Base-by-base conservation (phyloP, 1,139 yeast genomes). In the Zhuliangozyma parablackwelliae region DNA sequence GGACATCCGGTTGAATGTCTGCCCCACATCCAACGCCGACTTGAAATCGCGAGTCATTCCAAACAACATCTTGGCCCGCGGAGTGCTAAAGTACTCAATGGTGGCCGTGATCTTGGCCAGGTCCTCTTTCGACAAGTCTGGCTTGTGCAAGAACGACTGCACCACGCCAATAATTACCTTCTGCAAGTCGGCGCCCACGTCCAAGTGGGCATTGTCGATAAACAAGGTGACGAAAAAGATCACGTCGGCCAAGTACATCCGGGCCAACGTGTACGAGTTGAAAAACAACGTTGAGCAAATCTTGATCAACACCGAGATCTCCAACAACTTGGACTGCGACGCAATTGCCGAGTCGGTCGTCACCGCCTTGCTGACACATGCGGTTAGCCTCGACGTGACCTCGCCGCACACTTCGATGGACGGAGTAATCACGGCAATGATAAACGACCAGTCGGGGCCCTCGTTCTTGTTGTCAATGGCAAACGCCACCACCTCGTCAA, bases 381-480 rank as follows among this genome's bases (percentile, higher is more conserved):
- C 57, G 13, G 76, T 65, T 30, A 83, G 57, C 42, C 83, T 63
- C 23, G 71, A 61, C 32, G 87, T 67, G 0, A 86, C 75, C 38
- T 77, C 74, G 9, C 88, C 83, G 50, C 90, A 82, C 4, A 87
- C 72, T 44, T 82, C 88, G 13, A 81, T 68, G 1, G 95, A 81
- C 4, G 96, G 92, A 1, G 84, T 72, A 38, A 88, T 66, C 20
- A 84, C 72, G 1, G 85, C 72, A 5, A 83, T 72, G 3, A 79
- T 72, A 35, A 72, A 73, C 13, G 71, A 65, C 90, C 90, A 83
- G 37, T 76, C 80, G 25, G 78, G 72, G 11, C 82, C 84, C 47
- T 81, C 86, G 28, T 86, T 80, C 45, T 83, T 84, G 51, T 80
- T 78, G 49, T 84, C 94, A 50, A 84, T 75, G 2, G 90, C 85